These are phyloP conservation scores for Fusarium sp. DNA, from an alignment of 2,329 filamentous ascomycete species.

Conservation along the genomic window DNA sequence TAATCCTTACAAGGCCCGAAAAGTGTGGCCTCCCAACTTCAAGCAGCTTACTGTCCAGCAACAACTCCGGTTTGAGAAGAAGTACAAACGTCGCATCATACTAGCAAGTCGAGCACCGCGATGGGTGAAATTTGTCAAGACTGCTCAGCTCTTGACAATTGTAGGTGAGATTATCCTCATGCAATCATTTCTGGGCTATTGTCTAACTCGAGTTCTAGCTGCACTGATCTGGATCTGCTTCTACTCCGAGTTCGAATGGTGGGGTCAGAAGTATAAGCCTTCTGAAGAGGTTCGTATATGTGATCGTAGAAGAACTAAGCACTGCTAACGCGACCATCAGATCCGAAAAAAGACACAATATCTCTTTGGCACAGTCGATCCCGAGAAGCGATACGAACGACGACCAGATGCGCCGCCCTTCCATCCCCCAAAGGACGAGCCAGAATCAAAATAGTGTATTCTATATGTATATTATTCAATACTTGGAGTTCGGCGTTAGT, in stretches of 20 bases:
- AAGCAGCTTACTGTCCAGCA: constrained; percentile 75
- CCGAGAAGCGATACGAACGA: constrained; percentile 57
- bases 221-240: constrained; percentile 55
- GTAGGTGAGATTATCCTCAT: constrained; percentile 56
- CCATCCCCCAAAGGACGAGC: constrained; percentile 40
- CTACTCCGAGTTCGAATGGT: constrained; percentile 59
- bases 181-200: background rate
- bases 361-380: constrained; percentile 56
- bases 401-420: constrained; percentile 53
- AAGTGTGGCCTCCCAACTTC: constrained; percentile 84
- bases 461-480: constrained; percentile 43
- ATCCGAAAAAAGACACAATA: constrained; percentile 53
- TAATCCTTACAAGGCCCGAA: constrained; percentile 74
- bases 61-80: constrained; percentile 82
- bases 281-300: constrained; percentile 53
- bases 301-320: background rate
- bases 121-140: constrained; percentile 73
- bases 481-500: constrained; percentile 48
- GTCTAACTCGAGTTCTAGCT: constrained; percentile 43
- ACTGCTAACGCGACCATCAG: constrained; percentile 41
- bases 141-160: constrained; percentile 71
- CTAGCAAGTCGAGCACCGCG: constrained; percentile 70
- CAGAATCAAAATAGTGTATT: constrained; percentile 45
- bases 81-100: constrained; percentile 77
- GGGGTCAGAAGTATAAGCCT: constrained; percentile 57